Evolutionary conservation across 2,329 filamentous ascomycete genomes (phyloP).

Genomic region (Ophiostoma sp.): DNA sequence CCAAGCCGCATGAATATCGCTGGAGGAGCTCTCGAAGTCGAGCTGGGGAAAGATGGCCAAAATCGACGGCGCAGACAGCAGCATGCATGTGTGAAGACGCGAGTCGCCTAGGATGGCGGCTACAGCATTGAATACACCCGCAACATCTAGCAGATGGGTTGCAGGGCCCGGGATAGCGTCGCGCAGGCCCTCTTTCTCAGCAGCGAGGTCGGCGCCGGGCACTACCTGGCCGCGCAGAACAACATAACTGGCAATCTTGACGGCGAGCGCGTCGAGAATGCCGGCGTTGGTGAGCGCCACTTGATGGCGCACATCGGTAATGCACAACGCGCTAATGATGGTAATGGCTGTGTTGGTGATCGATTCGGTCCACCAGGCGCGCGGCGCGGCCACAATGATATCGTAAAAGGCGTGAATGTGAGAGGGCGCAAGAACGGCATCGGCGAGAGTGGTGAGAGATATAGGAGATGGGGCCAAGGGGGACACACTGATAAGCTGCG

Average conservation of each 20-base stretch:
- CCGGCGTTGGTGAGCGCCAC: conserved; percentile 64
- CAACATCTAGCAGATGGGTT: conserved; percentile 53
- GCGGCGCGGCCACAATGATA: conserved; percentile 58
- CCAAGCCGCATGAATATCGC: conserved; percentile 47
- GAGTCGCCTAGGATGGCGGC: conserved; percentile 73
- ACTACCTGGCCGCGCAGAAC: conserved; percentile 64
- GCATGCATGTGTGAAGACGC: conserved; percentile 66
- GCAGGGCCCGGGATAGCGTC: conserved; percentile 58
- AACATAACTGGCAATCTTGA: conserved; percentile 65
- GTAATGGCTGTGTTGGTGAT: conserved; percentile 44
- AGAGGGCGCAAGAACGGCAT: conserved; percentile 57
- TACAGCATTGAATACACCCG: conserved; percentile 70
- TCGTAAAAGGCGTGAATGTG: conserved; percentile 57
- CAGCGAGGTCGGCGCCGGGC: conserved; percentile 54
- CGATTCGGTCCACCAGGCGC: conserved; percentile 45
- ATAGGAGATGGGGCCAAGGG: conserved; percentile 37
- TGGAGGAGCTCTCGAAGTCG: conserved; percentile 45
- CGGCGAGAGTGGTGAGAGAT: conserved; percentile 50
- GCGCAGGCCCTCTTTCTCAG: conserved; percentile 49
- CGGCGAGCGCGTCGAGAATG: conserved; percentile 71
- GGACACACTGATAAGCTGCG: conserved; percentile 33
- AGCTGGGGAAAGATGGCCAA: conserved; percentile 61
- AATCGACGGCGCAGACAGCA: conserved; percentile 63
- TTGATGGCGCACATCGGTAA: conserved; percentile 60
- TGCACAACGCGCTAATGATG: conserved; percentile 56